Evolutionary conservation across 73 alveolate genomes (phyloP), one percentile per base, ranked within the genome.

Genomic region (Tetrahymena malaccensis): DNA sequence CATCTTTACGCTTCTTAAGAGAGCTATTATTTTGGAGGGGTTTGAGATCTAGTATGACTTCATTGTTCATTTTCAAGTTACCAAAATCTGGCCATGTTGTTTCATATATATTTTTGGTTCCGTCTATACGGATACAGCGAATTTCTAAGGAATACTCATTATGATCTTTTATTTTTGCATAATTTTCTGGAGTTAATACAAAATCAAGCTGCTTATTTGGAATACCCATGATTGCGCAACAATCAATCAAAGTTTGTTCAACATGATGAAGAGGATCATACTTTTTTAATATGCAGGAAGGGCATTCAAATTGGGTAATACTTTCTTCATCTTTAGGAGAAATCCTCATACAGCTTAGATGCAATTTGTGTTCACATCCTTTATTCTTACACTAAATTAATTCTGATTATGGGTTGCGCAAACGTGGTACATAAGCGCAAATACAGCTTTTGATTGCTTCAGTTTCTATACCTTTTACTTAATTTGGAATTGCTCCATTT

Each of bases 1-100:
- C 97, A 55, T 95, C 97, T 35, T 95, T 95, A 85, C 97, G 93
- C 33, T 95, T 95, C 55, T 95, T 95, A 33, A 95, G 94, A 55
- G 95, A 85, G 35, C 97, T 95, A 31, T 95, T 95, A 21, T 94
- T 85, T 95, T 95, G 93, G 31, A 95, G 94, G 35, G 97, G 97
- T 56, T 95, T 95, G 34, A 89, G 94, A 25, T 95, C 97, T 43
- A 34, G 11, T 34, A 95, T 10, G 27, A 55, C 58, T n/a, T 85
- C 27, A 85, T 85, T 19, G 21, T 95, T 95, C 43, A 95, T 43
- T 16, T 9, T 85, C 25, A 95, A 50, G 27, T 85, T 93, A 44
- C 97, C 93, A 93, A 50, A 85, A 57, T 95, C 97, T 35, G 97
- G 97, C 97, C 95, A 95, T 4, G 97, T 95, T 17, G 93, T 85